phyloP scores from a whole-genome alignment of 441 rosid genomes.

The Dalechampia spathulata region DNA sequence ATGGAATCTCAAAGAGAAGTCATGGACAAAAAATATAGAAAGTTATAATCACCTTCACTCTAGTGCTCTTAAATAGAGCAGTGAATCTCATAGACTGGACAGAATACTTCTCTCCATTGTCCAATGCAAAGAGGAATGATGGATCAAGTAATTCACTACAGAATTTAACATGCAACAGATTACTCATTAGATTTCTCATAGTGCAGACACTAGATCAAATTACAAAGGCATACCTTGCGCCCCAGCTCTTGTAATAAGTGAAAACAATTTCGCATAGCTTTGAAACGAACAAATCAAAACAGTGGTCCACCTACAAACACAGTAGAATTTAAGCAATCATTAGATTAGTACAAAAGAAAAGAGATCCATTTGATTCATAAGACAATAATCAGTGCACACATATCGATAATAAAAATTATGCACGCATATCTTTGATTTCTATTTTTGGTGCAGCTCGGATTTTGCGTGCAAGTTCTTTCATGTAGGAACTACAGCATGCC shows the following conservation, averaged over 20 bases:
- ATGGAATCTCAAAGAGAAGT: too few species aligned
- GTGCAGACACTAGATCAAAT: slow-evolving; percentile 5
- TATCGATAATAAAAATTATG: not conserved
- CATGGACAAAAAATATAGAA: not conserved
- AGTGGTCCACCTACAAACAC: slow-evolving; percentile 82
- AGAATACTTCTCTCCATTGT: slow-evolving; percentile 84
- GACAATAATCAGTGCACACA: not conserved
- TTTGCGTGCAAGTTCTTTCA: too few species aligned
- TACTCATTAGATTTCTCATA: slow-evolving; percentile 16
- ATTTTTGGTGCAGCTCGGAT: not conserved
- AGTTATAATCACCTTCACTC: slow-evolving; percentile 98
- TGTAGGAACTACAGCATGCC: not conserved
- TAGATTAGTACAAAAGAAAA: slow-evolving; percentile 4
- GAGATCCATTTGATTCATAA: not conserved
- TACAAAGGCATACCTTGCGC: slow-evolving; percentile 68
- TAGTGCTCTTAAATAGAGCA: slow-evolving; percentile 84
- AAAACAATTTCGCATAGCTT: slow-evolving; percentile 78
- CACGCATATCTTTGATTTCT: not conserved
- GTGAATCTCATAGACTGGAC: slow-evolving; percentile 91
- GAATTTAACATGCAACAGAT: slow-evolving; percentile 26
- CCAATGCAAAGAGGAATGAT: slow-evolving; percentile 93
- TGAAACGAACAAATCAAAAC: slow-evolving; percentile 93
- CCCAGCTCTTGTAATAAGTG: slow-evolving; percentile 98
- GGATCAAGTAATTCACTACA: slow-evolving; percentile 95
- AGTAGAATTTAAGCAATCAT: slow-evolving; percentile 16